Base-by-base conservation (phyloP, 2,329 filamentous ascomycete genomes). In the Geoglossum cookeanum region DNA sequence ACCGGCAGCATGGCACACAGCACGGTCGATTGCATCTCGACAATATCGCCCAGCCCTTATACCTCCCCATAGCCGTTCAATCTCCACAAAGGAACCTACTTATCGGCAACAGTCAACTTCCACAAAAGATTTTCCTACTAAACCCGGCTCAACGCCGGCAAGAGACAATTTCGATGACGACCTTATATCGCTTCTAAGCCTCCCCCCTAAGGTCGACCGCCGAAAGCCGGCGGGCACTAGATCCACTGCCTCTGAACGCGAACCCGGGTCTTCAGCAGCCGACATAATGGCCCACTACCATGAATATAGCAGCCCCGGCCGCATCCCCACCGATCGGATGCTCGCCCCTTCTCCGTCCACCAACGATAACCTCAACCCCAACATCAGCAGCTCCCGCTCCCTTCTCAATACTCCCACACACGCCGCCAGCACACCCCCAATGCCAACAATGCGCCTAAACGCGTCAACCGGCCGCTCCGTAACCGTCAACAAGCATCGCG, bases 31-130 rank as follows among this genome's bases (percentile, higher is more conserved):
- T 39, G 56, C 61, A 51, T 55, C 58, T 60, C 57, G 60, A n/a
- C 48, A 32, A 62, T 62, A 61, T 59, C 47, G 57, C 33, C 44
- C 55, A 79, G 79, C 72, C 74, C 76, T 55, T 76, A 73, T 66
- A 79, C 80, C 72, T 64, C 72, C 65, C 72, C 76, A 69, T 77
- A 78, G 71, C 80, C 80, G 56, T 76, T 71, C 66, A 74, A 80
- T 61, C 77, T 75, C 64, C 68, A 77, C 59, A 37, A 17, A 17
- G 6, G n/a, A 68, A 78, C 64, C 71, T 80, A 56, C 73, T 70
- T 60, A 77, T 74, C 62, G 74, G 65, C 30, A 72, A 77, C 6
- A 7, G n/a, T 48, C 67, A 15, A 13, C 32, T 8, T 6, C 30
- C 17, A n/a, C 49, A 4, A 22, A 22, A 22, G 22, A 22, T 22